Conservation (phyloP, 768 basidiomycete genomes). For the Phlebiopsis gigantea region DNA sequence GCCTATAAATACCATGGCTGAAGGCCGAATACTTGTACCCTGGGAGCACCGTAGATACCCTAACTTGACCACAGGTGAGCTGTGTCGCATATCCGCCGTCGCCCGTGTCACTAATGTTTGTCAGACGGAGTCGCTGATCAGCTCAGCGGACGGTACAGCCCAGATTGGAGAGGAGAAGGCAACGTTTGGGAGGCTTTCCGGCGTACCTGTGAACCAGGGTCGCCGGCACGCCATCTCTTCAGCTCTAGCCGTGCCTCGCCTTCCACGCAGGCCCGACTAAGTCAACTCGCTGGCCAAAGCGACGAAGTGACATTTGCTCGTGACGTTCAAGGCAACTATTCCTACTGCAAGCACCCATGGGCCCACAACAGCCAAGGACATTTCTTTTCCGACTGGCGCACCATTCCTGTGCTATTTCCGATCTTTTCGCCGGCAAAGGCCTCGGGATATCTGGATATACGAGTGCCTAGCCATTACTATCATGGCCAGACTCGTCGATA, state of each 20-base stretch:
- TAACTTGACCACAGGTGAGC: conserved; percentile 49
- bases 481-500: conserved; percentile 76
- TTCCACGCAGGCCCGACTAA: conserved; percentile 24
- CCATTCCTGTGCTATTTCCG: conserved; percentile 83
- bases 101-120: not conserved
- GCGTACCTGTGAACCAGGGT: conserved; percentile 78
- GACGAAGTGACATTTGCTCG: conserved; percentile 62
- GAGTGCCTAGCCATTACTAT: conserved; percentile 96
- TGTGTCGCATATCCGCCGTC: not conserved
- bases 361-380: conserved; percentile 87
- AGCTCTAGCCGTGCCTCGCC: conserved; percentile 61
- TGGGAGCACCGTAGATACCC: conserved; percentile 81
- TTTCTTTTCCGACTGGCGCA: conserved; percentile 96
- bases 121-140: conserved; percentile 40
- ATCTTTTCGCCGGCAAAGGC: conserved; percentile 91
- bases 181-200: conserved; percentile 94
- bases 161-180: conserved; percentile 83
- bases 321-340: conserved; percentile 56
- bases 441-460: conserved; percentile 80
- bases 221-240: conserved; percentile 79
- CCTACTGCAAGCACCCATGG: conserved; percentile 81
- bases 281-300: conserved; percentile 24
- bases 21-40: conserved; percentile 88
- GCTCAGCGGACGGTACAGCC: conserved; percentile 44
- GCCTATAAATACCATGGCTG: conserved; percentile 88